Evolutionary conservation across 345 rosid genomes (phyloP).

Genomic region (Heritiera fomes): DNA sequence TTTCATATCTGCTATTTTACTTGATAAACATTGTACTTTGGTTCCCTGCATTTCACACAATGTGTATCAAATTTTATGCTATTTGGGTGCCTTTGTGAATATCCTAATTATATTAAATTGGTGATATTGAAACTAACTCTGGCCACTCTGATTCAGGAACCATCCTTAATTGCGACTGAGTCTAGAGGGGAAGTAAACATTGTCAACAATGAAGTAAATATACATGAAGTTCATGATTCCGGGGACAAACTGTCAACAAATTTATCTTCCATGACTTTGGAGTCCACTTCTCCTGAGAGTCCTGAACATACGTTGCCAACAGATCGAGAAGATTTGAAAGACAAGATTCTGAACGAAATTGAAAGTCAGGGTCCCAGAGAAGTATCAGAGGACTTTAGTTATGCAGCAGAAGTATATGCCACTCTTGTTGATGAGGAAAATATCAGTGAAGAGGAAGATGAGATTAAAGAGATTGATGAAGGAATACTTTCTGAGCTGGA

Average conservation of each 20-base stretch:
- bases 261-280: slow-evolving; percentile 27
- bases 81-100: background rate
- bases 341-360: slow-evolving; percentile 36
- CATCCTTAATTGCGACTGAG: slow-evolving; percentile 26
- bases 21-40: background rate
- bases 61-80: background rate
- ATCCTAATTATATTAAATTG: background rate
- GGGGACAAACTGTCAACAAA: slow-evolving; percentile 39
- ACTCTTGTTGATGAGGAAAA: slow-evolving; percentile 39
- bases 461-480: slow-evolving; percentile 74
- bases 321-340: slow-evolving; percentile 40
- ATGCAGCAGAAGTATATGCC: slow-evolving; percentile 37
- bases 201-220: slow-evolving; percentile 27
- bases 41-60: background rate
- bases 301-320: slow-evolving; percentile 44
- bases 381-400: slow-evolving; percentile 22
- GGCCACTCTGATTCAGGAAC: slow-evolving; percentile 45
- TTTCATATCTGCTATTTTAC: background rate
- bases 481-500: slow-evolving; percentile 75
- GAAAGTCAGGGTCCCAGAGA: slow-evolving; percentile 33
- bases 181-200: slow-evolving; percentile 30
- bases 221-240: slow-evolving; percentile 37
- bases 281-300: slow-evolving; percentile 40
- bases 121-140: slow-evolving; percentile 15
- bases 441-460: slow-evolving; percentile 49